Base-by-base conservation (phyloP, 805 yeast species). In the Candida arabinofermentans region DNA sequence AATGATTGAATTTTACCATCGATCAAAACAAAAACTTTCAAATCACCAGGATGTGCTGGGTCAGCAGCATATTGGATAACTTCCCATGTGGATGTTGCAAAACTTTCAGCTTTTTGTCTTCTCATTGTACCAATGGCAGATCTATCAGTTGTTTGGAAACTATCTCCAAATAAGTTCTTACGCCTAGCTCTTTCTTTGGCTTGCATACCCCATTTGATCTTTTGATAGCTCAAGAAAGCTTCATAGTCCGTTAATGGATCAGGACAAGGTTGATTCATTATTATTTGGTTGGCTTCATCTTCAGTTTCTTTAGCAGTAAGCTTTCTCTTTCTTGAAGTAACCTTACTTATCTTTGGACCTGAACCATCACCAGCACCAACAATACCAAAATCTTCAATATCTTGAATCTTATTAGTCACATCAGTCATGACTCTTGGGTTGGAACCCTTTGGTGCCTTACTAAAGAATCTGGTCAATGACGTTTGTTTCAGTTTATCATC, bases 131-230 rank as follows among this genome's bases (percentile, higher is more conserved):
- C 84, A 34, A 91, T 81, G 4, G 77, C 61, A 13, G 81, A 71
- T 49, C 86, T 69, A 43, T 71, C 76, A 2, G 81, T 66, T 1
- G 71, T 64, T 3, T 51, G 33, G 18, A 44, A 33, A 6, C 74
- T 67, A 24, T 71, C 69, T 27, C 99, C 99, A 69, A 93, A 91
- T 21, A 95, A 62, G 48, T 79, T 81, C 41, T 72, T 72, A 56
- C 97, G 74, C 54, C 95, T 76, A 40, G 72, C 74, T 51, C 88
- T 74, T 45, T 83, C 84, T 47, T 77, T 76, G n/a, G 75, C 73
- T 58, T 88, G 95, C 10, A 79, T 67, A 37, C 67, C 76, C 99
- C 99, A 93, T 57, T 86, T 86, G n/a, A 79, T 73, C 61, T 91
- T 89, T 62, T 86, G 91, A 55, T 85, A 85, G 24, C 66, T 64